Base-by-base conservation (phyloP, 163 green algal genomes). In the Chlorella variabilis region DNA sequence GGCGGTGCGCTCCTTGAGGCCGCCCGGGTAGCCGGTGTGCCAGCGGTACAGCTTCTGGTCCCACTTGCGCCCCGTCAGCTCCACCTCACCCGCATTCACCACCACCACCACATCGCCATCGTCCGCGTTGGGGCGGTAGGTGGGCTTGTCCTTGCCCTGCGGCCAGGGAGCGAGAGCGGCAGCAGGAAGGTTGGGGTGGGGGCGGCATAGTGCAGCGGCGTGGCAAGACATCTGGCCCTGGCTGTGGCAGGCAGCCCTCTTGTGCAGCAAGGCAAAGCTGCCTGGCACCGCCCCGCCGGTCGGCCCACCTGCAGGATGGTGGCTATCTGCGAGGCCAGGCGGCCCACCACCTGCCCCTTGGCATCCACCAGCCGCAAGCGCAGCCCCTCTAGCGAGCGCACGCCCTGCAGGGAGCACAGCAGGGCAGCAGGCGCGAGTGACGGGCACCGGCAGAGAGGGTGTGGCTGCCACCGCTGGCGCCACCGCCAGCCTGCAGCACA, bases 131-230 rank as follows among this genome's bases (percentile, higher is more conserved):
- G 95, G 96, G 21, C 80, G 74, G 85, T 93, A 99, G 4, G 91
- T 97, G 6, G 97, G 97, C 89, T 99, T 99, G 92, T 99, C 96
- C 78, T 99, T 99, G 45, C 97, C 97, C 91, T 88, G 73, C 29
- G 98, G 88, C 7, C 97, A 80, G 1, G 84, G 73, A 0, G 93
- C 81, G 13, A n/a, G 66, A 2, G 63, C 18, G 38, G 39, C 39
- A 74, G 68, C 68, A n/a, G n/a, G n/a, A n/a, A 11, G n/a, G 68
- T 20, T 31, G 63, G 34, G 21, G 45, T 54, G 45, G 45, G 45
- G 15, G 45, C 45, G 15, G 45, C 45, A 54, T 54, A 15, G 45
- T n/a, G n/a, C n/a, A n/a, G n/a, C n/a, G n/a, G n/a, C n/a, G n/a
- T n/a, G n/a, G n/a, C n/a, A n/a, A n/a, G n/a, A n/a, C n/a, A n/a